A percentile compares a stretch with the other conserved stretches of the same genome.
phyloP scores from a whole-genome alignment of 345 rosid genomes.

The Citrus glauca region DNA sequence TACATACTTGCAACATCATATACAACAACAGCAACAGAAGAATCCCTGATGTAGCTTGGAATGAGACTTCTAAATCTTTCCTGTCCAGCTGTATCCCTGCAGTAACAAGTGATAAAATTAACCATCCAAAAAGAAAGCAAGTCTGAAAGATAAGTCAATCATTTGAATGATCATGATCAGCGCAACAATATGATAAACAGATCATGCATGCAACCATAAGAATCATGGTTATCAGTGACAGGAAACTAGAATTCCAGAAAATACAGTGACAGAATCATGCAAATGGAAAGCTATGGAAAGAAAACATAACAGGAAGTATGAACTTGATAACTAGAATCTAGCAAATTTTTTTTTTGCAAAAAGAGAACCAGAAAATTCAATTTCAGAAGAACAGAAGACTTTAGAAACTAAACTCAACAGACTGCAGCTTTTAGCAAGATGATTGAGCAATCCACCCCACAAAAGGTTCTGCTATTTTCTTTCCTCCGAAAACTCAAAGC shows the following conservation, averaged over 20 bases:
- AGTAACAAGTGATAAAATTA: neutral
- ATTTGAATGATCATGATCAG: neutral
- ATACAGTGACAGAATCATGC: neutral
- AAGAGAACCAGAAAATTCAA: neutral
- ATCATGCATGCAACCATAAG: neutral
- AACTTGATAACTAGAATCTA: neutral
- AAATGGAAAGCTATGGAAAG: neutral
- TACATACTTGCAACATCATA: constrained; percentile 82
- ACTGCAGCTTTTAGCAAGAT: neutral
- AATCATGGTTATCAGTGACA: neutral
- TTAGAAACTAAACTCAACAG: neutral
- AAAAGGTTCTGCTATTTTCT: neutral
- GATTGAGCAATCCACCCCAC: neutral
- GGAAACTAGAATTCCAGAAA: neutral
- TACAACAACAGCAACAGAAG: constrained; percentile 82
- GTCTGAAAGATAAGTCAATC: neutral
- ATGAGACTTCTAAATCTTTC: constrained; percentile 90
- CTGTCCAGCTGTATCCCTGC: constrained; percentile 85
- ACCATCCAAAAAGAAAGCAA: neutral
- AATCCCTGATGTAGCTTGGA: constrained; percentile 84
- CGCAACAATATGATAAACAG: neutral
- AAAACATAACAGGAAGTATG: neutral
- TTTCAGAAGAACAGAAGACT: neutral
- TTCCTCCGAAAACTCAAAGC: neutral
- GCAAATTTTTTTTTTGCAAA: neutral